Evolutionary conservation across 805 yeast species (phyloP), one percentile per base, ranked within the genome.

Genomic region (Cephaloascus fragrans): DNA sequence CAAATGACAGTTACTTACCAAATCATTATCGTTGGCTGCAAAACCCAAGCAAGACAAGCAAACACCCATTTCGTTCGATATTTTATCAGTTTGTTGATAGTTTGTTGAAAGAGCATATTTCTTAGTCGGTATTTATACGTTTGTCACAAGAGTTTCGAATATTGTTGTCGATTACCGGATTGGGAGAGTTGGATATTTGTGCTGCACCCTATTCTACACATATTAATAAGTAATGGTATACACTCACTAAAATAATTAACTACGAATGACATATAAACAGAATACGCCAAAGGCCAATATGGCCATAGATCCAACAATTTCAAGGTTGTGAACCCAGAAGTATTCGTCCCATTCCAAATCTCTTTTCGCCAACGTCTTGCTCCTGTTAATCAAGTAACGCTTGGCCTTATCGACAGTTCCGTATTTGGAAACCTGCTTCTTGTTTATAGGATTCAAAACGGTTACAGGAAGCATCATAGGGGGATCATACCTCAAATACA

Each of bases 391-490:
- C 33, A 31, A 31, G n/a, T 31, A 31, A 9, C 15, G 33, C 33
- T 31, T 16, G 17, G n/a, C 33, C n/a, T 31, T 31, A 31, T 6
- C n/a, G 33, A 6, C n/a, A 9, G 8, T n/a, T 9, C 15, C 18
- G 16, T 16, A 31, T 31, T 31, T 31, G 8, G 6, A 8, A 31
- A n/a, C 18, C 15, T 31, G 18, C n/a, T 16, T n/a, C 18, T 14
- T 14, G 15, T 14, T 31, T 31, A 6, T 31, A 16, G 54, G 54
- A 37, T 48, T 50, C 16, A 50, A 36, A 2, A 47, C 50, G 23
- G 37, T 16, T 1, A 47, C 42, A 5, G 56, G 56, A 18, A 50
- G 39, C 56, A 51, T 51, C 18, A 33, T 36, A 3, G 53, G 50
- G 3, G 53, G 52, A 16, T 41, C 37, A 33, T 47, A 48, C 18